Evolutionary conservation across 140 eudicot species (phyloP).

Genomic region (Flaveria floridana): DNA sequence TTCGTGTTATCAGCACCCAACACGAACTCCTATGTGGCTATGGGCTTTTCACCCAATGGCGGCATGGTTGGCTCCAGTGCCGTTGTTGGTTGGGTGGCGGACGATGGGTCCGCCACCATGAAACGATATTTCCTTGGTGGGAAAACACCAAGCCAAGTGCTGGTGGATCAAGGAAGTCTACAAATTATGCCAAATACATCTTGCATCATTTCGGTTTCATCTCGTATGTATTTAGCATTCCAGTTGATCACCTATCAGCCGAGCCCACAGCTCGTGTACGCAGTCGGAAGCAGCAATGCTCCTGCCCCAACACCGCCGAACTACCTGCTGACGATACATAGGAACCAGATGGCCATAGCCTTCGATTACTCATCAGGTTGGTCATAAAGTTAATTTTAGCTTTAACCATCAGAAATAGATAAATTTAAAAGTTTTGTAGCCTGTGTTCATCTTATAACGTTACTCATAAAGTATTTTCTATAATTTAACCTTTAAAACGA

Average conservation of each 20-base stretch:
- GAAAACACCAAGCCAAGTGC: slow-evolving; percentile 46
- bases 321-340: slow-evolving; percentile 41
- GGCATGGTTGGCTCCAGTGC: slow-evolving; percentile 86
- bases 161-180: slow-evolving; percentile 51
- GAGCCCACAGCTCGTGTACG: slow-evolving; percentile 37
- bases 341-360: slow-evolving; percentile 31
- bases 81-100: slow-evolving; percentile 66
- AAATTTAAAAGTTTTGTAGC: too few species aligned
- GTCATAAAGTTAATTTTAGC: not conserved
- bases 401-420: not conserved
- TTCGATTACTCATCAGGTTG: slow-evolving; percentile 69
- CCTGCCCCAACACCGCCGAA: slow-evolving; percentile 35
- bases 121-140: slow-evolving; percentile 57
- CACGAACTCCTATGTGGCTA: slow-evolving; percentile 55
- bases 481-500: too few species aligned
- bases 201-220: slow-evolving; percentile 30
- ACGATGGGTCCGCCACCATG: slow-evolving; percentile 35
- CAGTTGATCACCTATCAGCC: slow-evolving; percentile 54
- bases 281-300: slow-evolving; percentile 51
- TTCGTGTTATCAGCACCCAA: slow-evolving; percentile 78
- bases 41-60: slow-evolving; percentile 78
- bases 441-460: too few species aligned
- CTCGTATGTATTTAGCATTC: slow-evolving; percentile 55
- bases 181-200: slow-evolving; percentile 39
- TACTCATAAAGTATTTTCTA: too few species aligned